A percentile compares a stretch with the other conserved stretches of the same genome.
phyloP scores from a whole-genome alignment of 129 eudicot genomes.

The Artemisia tridentata region DNA sequence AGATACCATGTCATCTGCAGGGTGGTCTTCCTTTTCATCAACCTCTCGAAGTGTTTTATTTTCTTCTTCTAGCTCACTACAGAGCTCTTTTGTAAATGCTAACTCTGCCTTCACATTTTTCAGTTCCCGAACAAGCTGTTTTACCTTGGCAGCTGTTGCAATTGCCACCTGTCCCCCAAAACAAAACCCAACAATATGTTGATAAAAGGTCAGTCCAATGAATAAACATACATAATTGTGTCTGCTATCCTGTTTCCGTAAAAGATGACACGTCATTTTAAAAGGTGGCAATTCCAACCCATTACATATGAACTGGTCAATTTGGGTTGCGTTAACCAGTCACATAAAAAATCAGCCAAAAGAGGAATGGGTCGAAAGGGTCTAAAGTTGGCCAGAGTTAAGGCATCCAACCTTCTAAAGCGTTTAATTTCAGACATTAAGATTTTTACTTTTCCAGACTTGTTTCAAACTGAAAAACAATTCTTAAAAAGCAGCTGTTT shows the following conservation, averaged over 20 bases:
- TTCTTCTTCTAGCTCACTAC: conserved; percentile 81
- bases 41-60: conserved; percentile 66
- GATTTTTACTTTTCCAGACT: no score
- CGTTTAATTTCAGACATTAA: no score
- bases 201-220: background rate
- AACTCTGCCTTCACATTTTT: conserved; percentile 78
- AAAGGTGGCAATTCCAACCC: background rate
- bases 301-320: no score
- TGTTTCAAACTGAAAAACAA: no score
- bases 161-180: conserved; percentile 58
- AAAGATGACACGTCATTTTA: background rate
- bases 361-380: no score
- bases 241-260: background rate
- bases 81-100: conserved; percentile 63
- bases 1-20: conserved; percentile 75
- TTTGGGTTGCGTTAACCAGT: no score
- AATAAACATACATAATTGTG: background rate
- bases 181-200: background rate
- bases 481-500: no score
- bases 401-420: no score
- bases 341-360: no score
- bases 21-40: conserved; percentile 55
- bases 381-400: no score
- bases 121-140: conserved; percentile 67
- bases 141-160: conserved; percentile 86